A percentile compares a stretch with the other conserved stretches of the same genome.
These are phyloP conservation scores for Dictyostelium brefeldianum DNA, from an alignment of 78 protist genomes.

Conservation along the genomic window DNA sequence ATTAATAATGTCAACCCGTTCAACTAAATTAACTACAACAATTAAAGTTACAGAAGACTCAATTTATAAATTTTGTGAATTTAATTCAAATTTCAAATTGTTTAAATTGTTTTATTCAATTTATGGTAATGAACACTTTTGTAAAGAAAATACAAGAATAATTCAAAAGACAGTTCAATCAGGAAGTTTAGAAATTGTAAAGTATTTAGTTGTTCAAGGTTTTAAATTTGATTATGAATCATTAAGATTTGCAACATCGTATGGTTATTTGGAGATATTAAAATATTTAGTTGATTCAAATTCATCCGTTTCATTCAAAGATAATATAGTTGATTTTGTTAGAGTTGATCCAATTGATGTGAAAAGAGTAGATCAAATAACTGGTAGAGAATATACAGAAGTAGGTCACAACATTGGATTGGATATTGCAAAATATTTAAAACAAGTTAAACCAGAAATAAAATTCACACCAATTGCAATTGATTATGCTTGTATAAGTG, in stretches of 20 bases:
- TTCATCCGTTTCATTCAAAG: background rate
- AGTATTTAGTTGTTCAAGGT: background rate
- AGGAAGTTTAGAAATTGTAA: background rate
- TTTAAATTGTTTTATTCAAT: background rate
- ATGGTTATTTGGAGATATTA: background rate
- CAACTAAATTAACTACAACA: background rate
- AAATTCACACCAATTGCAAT: background rate
- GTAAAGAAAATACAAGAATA: background rate
- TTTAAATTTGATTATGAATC: background rate
- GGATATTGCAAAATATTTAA: background rate
- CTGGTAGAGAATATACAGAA: background rate
- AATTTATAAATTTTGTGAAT: background rate
- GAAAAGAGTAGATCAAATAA: background rate
- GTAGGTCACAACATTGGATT: background rate
- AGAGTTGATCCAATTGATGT: background rate
- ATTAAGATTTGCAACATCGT: background rate
- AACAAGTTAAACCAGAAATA: background rate
- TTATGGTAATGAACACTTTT: background rate
- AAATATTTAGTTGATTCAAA: background rate
- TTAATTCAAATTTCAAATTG: background rate
- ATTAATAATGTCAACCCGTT: background rate
- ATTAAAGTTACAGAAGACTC: background rate
- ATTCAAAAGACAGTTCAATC: background rate
- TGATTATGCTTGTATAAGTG: background rate
- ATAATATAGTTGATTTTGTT: background rate